Evolutionary conservation across 2,329 filamentous ascomycete genomes (phyloP).

Genomic region (Emericellopsis cladophorae): DNA sequence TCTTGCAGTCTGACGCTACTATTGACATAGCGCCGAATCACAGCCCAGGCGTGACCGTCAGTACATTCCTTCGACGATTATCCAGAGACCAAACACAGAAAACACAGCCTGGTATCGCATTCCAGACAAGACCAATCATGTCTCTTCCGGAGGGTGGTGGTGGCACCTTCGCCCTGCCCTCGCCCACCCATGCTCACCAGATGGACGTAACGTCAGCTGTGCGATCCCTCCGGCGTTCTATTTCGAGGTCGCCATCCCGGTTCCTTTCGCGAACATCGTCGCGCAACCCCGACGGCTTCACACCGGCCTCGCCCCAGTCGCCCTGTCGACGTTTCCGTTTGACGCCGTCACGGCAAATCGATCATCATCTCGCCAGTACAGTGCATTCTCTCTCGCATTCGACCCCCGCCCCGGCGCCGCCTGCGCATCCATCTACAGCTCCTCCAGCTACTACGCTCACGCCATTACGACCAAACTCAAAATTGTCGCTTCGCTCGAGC

Average conservation of each 20-base stretch:
- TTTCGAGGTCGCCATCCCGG: constrained; percentile 90
- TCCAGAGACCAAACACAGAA: neutral
- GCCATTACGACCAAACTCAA: constrained; percentile 53
- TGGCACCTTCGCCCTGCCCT: constrained; percentile 75
- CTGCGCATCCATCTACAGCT: neutral
- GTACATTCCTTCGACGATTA: neutral
- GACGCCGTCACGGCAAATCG: constrained; percentile 15
- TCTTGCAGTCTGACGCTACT: neutral
- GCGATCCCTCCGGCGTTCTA: constrained; percentile 70
- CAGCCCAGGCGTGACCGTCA: neutral
- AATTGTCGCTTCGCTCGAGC: constrained; percentile 48
- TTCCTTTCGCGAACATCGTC: constrained; percentile 47
- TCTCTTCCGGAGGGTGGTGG: constrained; percentile 27
- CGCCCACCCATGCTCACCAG: constrained; percentile 71
- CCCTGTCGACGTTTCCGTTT: constrained; percentile 31
- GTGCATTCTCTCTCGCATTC: constrained; percentile 15
- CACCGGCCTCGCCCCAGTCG: constrained; percentile 32
- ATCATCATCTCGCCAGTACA: constrained; percentile 21
- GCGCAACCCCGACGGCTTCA: constrained; percentile 33
- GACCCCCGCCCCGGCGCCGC: constrained; percentile 17
- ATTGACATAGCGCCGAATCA: neutral
- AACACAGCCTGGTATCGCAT: neutral
- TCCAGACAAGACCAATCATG: constrained; percentile 1
- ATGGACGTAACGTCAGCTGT: constrained; percentile 75
- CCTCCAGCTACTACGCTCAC: constrained; percentile 39